phyloP scores from a whole-genome alignment of 1,284 basidiomycete genomes.

The Moesziomyces parantarcticus region DNA sequence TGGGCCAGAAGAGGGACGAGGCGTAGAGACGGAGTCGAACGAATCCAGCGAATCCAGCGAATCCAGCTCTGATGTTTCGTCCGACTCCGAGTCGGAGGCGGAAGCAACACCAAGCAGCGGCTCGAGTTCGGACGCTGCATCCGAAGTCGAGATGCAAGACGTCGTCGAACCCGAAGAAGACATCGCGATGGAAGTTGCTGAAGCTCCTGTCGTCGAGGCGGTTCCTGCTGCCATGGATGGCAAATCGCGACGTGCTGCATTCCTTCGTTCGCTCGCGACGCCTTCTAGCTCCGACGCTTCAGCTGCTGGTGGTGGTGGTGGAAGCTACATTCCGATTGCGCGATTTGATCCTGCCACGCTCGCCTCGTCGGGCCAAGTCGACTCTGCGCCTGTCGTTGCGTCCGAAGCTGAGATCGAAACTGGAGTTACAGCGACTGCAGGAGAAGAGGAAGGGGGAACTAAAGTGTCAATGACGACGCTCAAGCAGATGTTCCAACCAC shows the following conservation, averaged over 20 bases:
- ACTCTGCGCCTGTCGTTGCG: not conserved
- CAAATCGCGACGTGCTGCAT: constrained; percentile 29
- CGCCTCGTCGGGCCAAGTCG: not conserved
- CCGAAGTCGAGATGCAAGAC: not conserved
- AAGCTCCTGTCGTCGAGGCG: not conserved
- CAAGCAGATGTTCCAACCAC: constrained; percentile 64
- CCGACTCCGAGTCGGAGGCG: constrained; percentile 9
- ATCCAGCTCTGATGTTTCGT: constrained; percentile 6
- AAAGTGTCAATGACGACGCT: constrained; percentile 48
- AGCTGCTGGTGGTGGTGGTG: too few species aligned
- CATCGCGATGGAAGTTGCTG: not conserved
- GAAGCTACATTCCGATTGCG: constrained; percentile 30
- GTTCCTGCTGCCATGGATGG: constrained; percentile 10
- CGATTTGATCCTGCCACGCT: constrained; percentile 43
- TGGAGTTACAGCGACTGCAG: not conserved
- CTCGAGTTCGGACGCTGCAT: constrained; percentile 1
- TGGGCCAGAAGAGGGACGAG: not conserved
- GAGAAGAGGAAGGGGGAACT: constrained; percentile 3
- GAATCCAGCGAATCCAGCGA: constrained; percentile 3
- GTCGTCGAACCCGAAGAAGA: constrained; percentile 1
- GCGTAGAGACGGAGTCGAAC: not conserved
- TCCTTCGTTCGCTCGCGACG: constrained; percentile 16
- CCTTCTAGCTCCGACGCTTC: not conserved
- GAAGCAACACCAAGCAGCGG: constrained; percentile 2
- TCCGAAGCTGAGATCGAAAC: not conserved